Conservation (phyloP, 2,329 filamentous ascomycete genomes). For the Trichoderma asperellum region DNA sequence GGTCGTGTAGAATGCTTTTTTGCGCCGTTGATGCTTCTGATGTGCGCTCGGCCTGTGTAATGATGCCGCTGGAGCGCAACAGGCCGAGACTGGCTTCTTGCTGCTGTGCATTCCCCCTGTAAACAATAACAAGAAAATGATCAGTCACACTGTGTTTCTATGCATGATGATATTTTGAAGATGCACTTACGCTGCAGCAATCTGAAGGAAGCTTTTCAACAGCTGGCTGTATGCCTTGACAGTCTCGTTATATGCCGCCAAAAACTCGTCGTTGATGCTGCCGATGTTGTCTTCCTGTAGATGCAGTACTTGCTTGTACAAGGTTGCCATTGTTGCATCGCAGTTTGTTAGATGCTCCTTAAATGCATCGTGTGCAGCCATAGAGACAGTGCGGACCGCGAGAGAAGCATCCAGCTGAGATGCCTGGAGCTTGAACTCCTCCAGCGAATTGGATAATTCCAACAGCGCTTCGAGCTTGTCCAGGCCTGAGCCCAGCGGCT, state of each 20-base stretch:
- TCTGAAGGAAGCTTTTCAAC: conserved; percentile 34
- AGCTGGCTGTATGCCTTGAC: neutral
- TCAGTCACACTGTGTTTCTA: neutral
- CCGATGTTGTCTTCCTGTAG: conserved; percentile 36
- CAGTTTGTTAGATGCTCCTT: conserved; percentile 38
- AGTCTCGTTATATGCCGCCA: conserved; percentile 36
- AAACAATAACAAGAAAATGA: neutral
- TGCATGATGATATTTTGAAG: neutral
- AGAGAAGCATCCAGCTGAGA: conserved; percentile 37
- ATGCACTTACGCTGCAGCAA: conserved; percentile 34
- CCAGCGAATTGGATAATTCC: conserved; percentile 34
- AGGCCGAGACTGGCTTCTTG: conserved; percentile 36
- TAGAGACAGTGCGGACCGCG: conserved; percentile 37
- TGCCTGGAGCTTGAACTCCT: conserved; percentile 36
- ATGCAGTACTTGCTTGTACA: conserved; percentile 44
- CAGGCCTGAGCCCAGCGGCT: conserved; percentile 28
- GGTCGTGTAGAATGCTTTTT: conserved; percentile 31
- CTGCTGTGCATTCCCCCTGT: conserved; percentile 31
- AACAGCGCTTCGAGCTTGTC: conserved; percentile 33
- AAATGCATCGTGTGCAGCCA: conserved; percentile 38
- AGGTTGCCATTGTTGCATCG: conserved; percentile 36
- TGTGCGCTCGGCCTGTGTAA: conserved; percentile 33
- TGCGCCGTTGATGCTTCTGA: conserved; percentile 31
- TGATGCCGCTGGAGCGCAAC: conserved; percentile 30
- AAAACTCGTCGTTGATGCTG: conserved; percentile 35